These are phyloP conservation scores for Blepharisma stoltei DNA, from an alignment of 73 alveolate species.

Conservation along the genomic window DNA sequence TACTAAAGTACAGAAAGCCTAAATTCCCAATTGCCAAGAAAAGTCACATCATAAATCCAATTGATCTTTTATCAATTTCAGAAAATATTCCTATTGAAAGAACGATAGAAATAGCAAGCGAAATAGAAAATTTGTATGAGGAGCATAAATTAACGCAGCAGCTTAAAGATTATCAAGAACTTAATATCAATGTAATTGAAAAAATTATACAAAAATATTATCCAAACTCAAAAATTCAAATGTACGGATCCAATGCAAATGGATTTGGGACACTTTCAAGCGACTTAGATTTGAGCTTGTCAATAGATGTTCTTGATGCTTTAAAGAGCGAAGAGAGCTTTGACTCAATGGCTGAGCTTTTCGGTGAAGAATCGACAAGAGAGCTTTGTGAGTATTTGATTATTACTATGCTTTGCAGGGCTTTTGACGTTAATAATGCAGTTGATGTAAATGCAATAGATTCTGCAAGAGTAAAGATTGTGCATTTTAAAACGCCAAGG, in stretches of 20 bases:
- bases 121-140: too few species aligned
- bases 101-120: too few species aligned
- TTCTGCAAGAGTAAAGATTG: neutral
- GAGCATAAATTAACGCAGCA: too few species aligned
- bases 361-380: neutral
- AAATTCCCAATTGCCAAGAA: too few species aligned
- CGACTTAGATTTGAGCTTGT: constrained; percentile 15
- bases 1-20: too few species aligned
- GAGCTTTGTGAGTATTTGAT: constrained; percentile 11
- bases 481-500: constrained; percentile 1
- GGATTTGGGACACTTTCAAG: constrained; percentile 14
- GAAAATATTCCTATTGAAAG: too few species aligned
- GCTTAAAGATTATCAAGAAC: neutral
- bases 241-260: constrained; percentile 4
- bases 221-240: constrained; percentile 1
- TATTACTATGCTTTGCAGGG: constrained; percentile 1
- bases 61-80: too few species aligned
- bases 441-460: neutral
- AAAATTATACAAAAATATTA: neutral
- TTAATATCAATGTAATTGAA: neutral
- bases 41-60: too few species aligned
- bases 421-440: neutral
- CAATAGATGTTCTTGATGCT: neutral
- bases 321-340: neutral
- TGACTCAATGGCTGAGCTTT: neutral